Evolutionary conservation across 345 rosid genomes (phyloP).

Genomic region (Eucalyptus brandiana): DNA sequence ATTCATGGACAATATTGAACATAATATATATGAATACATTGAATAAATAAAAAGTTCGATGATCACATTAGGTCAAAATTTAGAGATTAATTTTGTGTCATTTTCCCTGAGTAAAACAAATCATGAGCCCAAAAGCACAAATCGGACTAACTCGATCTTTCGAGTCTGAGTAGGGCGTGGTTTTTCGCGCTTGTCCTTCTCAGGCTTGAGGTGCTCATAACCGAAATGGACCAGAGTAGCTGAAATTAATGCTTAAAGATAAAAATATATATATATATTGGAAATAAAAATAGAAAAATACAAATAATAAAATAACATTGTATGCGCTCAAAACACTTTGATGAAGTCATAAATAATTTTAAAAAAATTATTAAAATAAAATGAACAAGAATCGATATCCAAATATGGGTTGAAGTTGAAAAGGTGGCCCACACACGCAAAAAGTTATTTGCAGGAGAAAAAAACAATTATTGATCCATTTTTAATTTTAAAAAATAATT

Average conservation of each 20-base stretch:
- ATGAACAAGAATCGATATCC: background rate
- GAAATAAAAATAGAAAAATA: background rate
- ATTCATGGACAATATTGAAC: no score
- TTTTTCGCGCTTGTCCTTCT: background rate
- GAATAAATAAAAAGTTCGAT: no score
- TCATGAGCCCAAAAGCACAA: background rate
- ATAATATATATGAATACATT: no score
- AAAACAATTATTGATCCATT: background rate
- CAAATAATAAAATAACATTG: background rate
- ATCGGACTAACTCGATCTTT: background rate
- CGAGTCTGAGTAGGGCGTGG: background rate
- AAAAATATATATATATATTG: background rate
- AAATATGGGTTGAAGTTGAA: background rate
- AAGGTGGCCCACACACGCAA: background rate
- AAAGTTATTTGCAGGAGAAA: background rate
- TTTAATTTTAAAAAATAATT: background rate
- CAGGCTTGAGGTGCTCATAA: background rate
- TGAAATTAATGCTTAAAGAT: background rate
- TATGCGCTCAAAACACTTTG: background rate
- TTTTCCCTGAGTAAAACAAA: background rate
- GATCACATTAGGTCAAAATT: no score
- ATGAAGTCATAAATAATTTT: background rate
- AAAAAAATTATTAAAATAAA: background rate
- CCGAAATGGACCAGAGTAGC: background rate
- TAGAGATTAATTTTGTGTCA: no score